A percentile compares a stretch with the other conserved stretches of the same genome.
phyloP scores from a whole-genome alignment of 2,329 filamentous ascomycete genomes.

The Teratosphaeriaceae sp. region DNA sequence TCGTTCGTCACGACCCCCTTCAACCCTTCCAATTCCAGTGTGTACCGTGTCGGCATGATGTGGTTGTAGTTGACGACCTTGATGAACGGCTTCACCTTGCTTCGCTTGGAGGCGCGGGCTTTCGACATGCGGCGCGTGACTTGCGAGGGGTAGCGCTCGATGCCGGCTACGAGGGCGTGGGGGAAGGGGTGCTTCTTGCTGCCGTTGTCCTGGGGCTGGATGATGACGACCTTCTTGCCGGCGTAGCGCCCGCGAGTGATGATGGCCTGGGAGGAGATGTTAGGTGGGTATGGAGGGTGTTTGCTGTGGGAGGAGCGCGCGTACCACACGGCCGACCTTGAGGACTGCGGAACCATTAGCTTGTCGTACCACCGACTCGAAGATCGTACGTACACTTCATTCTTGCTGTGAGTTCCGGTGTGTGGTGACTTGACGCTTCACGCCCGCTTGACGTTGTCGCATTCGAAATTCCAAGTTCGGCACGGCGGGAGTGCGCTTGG shows the following conservation, averaged over 20 bases:
- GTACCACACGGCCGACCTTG: conserved; percentile 92
- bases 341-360: conserved; percentile 59
- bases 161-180: conserved; percentile 95
- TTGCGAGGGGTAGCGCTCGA: conserved; percentile 92
- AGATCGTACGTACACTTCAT: conserved; percentile 31
- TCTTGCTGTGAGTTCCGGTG: conserved; percentile 19
- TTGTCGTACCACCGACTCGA: conserved; percentile 3
- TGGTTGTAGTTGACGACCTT: conserved; percentile 99
- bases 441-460: conserved; percentile 4
- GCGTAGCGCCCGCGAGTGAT: conserved; percentile 99
- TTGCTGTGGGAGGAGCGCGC: conserved; percentile 7
- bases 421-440: conserved; percentile 7
- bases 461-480: not conserved
- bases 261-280: conserved; percentile 49
- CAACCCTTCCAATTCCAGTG: conserved; percentile 95
- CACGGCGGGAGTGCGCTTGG: conserved; percentile 2
- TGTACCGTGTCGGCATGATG: conserved; percentile 99
- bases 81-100: conserved; percentile 99
- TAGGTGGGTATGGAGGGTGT: conserved; percentile 11
- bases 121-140: conserved; percentile 98
- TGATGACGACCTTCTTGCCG: conserved; percentile 99
- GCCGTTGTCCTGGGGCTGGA: conserved; percentile 95
- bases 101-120: conserved; percentile 91
- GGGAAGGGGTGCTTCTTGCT: conserved; percentile 98
- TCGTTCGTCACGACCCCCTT: conserved; percentile 90